Conservation (phyloP, 2,329 filamentous ascomycete species). For the Alternaria sp. region DNA sequence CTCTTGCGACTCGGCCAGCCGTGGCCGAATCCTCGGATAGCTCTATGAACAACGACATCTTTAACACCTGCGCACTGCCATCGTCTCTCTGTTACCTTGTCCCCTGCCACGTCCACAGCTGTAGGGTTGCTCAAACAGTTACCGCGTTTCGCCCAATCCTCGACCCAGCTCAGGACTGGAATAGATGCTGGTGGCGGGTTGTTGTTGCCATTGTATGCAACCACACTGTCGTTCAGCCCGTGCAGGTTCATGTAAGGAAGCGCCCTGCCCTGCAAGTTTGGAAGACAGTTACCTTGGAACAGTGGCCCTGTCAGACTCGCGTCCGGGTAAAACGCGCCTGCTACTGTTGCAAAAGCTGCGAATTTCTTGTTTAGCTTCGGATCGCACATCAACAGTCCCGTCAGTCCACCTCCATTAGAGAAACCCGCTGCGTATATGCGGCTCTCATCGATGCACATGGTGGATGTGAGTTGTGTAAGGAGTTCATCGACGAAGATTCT, state of each 20-base stretch:
- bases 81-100: constrained; percentile 19
- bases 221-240: constrained; percentile 31
- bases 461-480: constrained; percentile 46
- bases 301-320: constrained; percentile 26
- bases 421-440: constrained; percentile 60
- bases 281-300: constrained; percentile 27
- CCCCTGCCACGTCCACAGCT: constrained; percentile 17
- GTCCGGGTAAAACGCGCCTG: constrained; percentile 56
- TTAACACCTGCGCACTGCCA: constrained; percentile 29
- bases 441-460: constrained; percentile 56
- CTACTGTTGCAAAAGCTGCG: constrained; percentile 59
- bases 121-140: constrained; percentile 13
- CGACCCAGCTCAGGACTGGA: constrained; percentile 27
- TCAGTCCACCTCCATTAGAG: constrained; percentile 63
- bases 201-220: constrained; percentile 37
- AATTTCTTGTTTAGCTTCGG: constrained; percentile 51
- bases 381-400: constrained; percentile 58
- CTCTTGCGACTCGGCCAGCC: constrained; percentile 33
- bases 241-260: constrained; percentile 35
- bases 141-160: constrained; percentile 21
- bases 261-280: constrained; percentile 2
- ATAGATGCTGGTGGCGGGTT: constrained; percentile 26
- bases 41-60: constrained; percentile 28
- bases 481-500: constrained; percentile 56
- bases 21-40: constrained; percentile 34